Evolutionary conservation across 2,329 filamentous ascomycete genomes (phyloP), one percentile per base, ranked within the genome.

Genomic region (Drechslerella dactyloides): DNA sequence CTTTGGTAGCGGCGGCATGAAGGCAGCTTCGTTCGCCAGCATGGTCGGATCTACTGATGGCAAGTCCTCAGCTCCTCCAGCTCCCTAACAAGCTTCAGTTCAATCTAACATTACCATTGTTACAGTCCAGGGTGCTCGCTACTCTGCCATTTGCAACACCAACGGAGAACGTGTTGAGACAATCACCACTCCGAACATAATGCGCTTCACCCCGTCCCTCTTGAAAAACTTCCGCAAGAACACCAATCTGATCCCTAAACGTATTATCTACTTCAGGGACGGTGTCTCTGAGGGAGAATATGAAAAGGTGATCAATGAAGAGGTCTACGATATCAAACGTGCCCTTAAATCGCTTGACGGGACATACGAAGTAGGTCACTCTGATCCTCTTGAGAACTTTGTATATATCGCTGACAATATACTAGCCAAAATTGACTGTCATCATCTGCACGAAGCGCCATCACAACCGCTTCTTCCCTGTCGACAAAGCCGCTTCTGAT

Each of bases 391-490:
- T 17, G 13, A 77, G 74, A 75, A 76, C 21, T 1, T 35, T 40
- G 13, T 17, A 21, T 1, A 21, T 44, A n/a, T 48, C 19, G 23
- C 13, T 50, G 27, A 59, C 11, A 11, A n/a, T 27, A 48, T 21
- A 19, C 56, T 65, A 80, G 13, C 84, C 90, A 1, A 90, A 90
- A 78, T 88, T 97, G 77, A 92, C 92, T 0, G 91, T 96, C 10
- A 86, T 96, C 44, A 85, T 97, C 51, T 93, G 90, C 0, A 93
- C 90, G 0, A 99, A 99, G 84, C 89, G 94, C 1, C 94, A 99
- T 75, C 93, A 97, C 77, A 87, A 96, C 59, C 90, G 94, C 15
- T 92, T 96, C 79, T 97, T 97, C 82, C 93, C 94, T 0, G 84
- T 86, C 53, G 83, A 85, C 65, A 78, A 75, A 8, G 72, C 68